Conservation (phyloP, 2,329 filamentous ascomycete species). For the Kalmusia sp. region DNA sequence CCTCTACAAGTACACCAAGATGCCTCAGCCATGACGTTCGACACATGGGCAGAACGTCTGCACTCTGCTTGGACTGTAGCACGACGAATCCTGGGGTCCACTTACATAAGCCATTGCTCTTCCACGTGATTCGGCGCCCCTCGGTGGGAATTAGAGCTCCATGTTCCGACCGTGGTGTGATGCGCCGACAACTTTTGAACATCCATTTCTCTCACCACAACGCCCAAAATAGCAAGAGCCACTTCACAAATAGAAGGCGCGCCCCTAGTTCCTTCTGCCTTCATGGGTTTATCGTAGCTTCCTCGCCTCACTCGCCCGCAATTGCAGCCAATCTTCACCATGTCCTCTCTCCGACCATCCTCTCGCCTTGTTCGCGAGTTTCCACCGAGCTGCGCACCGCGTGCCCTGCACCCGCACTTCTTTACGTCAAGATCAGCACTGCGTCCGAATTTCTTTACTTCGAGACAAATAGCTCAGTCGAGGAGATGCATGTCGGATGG, state of each 20-base stretch:
- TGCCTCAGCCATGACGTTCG: too few relatives aligned
- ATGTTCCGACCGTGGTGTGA: conserved; percentile 43
- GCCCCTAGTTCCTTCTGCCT: background rate
- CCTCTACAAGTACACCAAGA: too few relatives aligned
- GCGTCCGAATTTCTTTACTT: conserved; percentile 21
- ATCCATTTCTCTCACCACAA: conserved; percentile 13
- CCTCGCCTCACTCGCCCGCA: conserved; percentile 11
- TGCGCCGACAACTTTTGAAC: conserved; percentile 16
- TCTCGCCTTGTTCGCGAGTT: conserved; percentile 32
- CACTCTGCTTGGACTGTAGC: background rate
- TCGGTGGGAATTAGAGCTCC: conserved; percentile 14
- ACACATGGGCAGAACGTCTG: too few relatives aligned
- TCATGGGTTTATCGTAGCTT: conserved; percentile 26
- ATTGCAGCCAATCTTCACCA: conserved; percentile 29
- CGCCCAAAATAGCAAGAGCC: conserved; percentile 14
- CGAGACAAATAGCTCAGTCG: conserved; percentile 18
- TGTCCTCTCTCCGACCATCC: conserved; percentile 39
- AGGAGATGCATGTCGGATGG: conserved; percentile 29
- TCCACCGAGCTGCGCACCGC: conserved; percentile 31
- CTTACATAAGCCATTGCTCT: background rate
- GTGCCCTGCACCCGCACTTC: conserved; percentile 24
- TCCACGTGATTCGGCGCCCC: conserved; percentile 6
- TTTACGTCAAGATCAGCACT: conserved; percentile 20
- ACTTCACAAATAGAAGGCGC: background rate
- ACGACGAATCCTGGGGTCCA: background rate